A percentile compares a stretch with the other conserved stretches of the same genome.
phyloP scores from a whole-genome alignment of 768 basidiomycete species.

The Lentinula boryana region DNA sequence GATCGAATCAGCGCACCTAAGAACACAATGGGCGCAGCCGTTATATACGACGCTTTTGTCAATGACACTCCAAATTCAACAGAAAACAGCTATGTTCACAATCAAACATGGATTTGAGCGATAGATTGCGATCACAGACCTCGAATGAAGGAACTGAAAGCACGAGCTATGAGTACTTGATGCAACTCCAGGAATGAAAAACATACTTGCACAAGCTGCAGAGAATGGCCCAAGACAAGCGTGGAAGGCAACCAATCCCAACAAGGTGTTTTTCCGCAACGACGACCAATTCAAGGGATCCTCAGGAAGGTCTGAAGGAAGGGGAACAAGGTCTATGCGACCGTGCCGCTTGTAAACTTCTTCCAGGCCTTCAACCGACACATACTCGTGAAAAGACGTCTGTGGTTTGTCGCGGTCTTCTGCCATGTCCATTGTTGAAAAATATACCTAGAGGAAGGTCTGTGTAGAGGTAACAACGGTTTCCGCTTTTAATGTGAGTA shows the following conservation, averaged over 20 bases:
- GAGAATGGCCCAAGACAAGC: conserved; percentile 1
- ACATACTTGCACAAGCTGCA: not conserved
- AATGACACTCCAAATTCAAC: not conserved
- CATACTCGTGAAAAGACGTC: not conserved
- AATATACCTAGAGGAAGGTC: not conserved
- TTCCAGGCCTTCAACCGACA: not conserved
- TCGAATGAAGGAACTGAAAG: conserved; percentile 3
- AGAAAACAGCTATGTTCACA: no score
- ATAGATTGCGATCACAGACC: not conserved
- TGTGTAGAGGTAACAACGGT: not conserved
- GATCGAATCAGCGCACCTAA: not conserved
- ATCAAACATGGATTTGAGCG: not conserved
- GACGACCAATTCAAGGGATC: conserved; percentile 3
- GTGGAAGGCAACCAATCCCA: not conserved
- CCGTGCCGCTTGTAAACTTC: not conserved
- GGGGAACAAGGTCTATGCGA: not conserved
- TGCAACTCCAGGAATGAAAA: not conserved
- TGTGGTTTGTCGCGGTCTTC: not conserved
- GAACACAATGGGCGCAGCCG: not conserved
- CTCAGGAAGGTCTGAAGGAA: not conserved
- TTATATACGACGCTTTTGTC: not conserved
- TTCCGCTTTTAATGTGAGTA: not conserved
- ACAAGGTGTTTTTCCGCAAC: not conserved
- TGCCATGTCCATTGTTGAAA: not conserved
- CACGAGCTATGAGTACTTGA: not conserved